Evolutionary conservation across 2,329 filamentous ascomycete species (phyloP), one percentile per base, ranked within the genome.

Genomic region (Xylariaceae sp.): DNA sequence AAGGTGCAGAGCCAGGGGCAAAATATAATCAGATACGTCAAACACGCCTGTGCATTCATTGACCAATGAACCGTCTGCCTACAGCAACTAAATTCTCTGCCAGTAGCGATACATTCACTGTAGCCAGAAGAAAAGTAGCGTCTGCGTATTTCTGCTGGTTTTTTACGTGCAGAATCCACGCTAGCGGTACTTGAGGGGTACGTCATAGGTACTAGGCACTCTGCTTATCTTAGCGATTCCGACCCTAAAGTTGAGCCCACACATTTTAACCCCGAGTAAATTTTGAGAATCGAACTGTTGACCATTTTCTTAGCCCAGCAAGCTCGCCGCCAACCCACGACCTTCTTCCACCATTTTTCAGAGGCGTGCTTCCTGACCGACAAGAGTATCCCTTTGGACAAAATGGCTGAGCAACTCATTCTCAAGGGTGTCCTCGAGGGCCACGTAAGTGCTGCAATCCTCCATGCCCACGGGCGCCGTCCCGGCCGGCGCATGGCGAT

Each of bases 381-480:
- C 65, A 60, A 62, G 65, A 68, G 65, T 64, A 66, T 72, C 74
- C 76, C 74, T 72, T 74, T 73, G 59, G 75, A 79, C 74, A 74
- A 63, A 44, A 94, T 94, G 90, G 88, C 89, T 84, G 90, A 94
- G 86, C 89, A 93, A 86, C 84, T 94, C 79, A 91, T 95, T 83
- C 88, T 94, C 81, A 92, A 93, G 85, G 91, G 91, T 79, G 94
- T 90, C 85, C 90, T 96, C 80, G 90, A 94, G 88, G 93, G 93
- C 88, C 93, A 97, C 88, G 83, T 86, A 84, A 77, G 83, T 85
- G 71, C 61, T 13, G 17, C 35, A 11, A 15, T 18, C 11, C n/a
- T n/a, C 17, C 9, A 8, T 17, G 18, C 47, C 55, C 10, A 18
- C 44, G 18, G 23, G 42, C 11, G n/a, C 23, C 50, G 52, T 44